Evolutionary conservation across 371 early-diverging fungal genomes (phyloP), one percentile per base, ranked within the genome.

Genomic region (Zancudomyces culisetae): DNA sequence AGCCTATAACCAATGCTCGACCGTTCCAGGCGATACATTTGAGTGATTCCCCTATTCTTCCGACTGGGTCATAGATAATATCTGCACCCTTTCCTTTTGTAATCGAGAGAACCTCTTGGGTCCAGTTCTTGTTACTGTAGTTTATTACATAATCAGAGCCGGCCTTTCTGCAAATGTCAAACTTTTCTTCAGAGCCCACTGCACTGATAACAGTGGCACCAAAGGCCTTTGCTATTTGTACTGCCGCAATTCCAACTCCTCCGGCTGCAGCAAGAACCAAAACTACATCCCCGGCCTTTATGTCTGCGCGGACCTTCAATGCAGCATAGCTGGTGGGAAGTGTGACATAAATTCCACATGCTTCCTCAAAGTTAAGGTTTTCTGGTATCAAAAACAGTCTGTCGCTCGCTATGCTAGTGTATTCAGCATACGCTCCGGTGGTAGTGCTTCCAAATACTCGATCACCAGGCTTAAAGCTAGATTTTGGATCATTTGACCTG

Each of bases 181-280:
- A 68, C 55, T 91, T 91, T 19, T 75, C 79, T 29, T 64, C 57
- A 24, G 81, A 78, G 4, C 85, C 83, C 0, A 81, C 85, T 3
- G 88, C 86, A 1, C 85, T 89, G 61, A 91, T 85, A 6, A 90
- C 90, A 10, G 67, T 78, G 3, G 88, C 88, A 15, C 90, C 90
- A 15, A 87, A 54, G 0, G 68, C 56, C 56, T 60, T 60, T 15
- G 70, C 69, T 18, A 70, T 63, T 52, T 70, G 70, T 27, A 70
- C 56, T 0, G 70, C 70, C 0, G 70, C 67, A 21, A 70, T 49
- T 10, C 70, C 71, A 0, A 70, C 68, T 12, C 70, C 70, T 43
- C 87, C 87, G 19, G 84, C 86, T 13, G 80, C 85, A 1, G 84
- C 87, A 60, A 85, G 83, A 20, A 87, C 74, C n/a, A 87, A 62